Conservation (phyloP, 257 asterid genomes). For the Fraxinus quadrangulata region DNA sequence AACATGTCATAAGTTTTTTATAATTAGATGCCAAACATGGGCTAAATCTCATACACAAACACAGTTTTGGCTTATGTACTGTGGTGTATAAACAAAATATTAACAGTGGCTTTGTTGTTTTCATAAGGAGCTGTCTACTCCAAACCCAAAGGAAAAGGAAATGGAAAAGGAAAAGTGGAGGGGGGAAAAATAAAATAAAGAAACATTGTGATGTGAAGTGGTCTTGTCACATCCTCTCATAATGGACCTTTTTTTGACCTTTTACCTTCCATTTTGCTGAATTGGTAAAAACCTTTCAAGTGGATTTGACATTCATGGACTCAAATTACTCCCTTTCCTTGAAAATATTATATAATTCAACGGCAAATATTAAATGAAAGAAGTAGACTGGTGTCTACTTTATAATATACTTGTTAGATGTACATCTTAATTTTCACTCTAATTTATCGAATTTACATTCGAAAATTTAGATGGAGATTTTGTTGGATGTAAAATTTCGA, state of each 20-base stretch:
- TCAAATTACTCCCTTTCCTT: neutral
- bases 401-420: too few species aligned
- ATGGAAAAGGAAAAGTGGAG: neutral
- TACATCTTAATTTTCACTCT: too few species aligned
- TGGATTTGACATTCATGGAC: slow-evolving; percentile 26
- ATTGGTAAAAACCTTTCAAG: slow-evolving; percentile 26
- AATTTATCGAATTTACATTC: too few species aligned
- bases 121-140: slow-evolving; percentile 52
- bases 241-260: slow-evolving; percentile 24
- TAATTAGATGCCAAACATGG: too few species aligned
- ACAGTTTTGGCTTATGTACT: slow-evolving; percentile 13
- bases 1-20: too few species aligned
- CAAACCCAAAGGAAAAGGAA: slow-evolving; percentile 50
- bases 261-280: slow-evolving; percentile 31
- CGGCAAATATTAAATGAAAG: neutral
- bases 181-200: neutral
- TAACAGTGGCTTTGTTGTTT: slow-evolving; percentile 37
- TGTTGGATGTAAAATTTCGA: too few species aligned
- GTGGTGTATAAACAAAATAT: slow-evolving; percentile 9
- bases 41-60: slow-evolving; percentile 2
- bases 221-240: slow-evolving; percentile 27
- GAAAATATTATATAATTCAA: neutral
- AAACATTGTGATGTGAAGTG: slow-evolving; percentile 22
- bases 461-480: too few species aligned
- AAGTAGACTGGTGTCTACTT: neutral